Evolutionary conservation across 1,284 basidiomycete genomes (phyloP), one percentile per base, ranked within the genome.

Genomic region (Melampsora larici-populina): DNA sequence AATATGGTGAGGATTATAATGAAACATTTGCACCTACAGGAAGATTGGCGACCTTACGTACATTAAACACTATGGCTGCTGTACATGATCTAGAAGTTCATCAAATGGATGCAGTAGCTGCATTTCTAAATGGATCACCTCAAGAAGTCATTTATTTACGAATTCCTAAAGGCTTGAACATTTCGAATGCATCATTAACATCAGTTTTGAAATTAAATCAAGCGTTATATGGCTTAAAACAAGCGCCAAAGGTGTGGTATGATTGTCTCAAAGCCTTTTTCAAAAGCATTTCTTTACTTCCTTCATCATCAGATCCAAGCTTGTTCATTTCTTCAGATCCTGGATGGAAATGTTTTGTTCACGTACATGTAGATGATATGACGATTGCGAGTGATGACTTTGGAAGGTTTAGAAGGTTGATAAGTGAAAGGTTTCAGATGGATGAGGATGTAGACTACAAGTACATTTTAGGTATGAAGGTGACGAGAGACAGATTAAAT

Each of bases 41-140:
- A 58, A 5, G 68, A 24, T 13, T 70, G 29, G 11, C 17, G 13
- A 29, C 68, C 13, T 31, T 72, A 29, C 6, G 24, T 1, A 31
- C 36, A 2, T 51, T 72, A 13, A 17, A 63, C 9, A 40, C 60
- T 11, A 31, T 51, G 2, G 36, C 26, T 5, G 68, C 68, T 2
- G 15, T 51, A 17, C 26, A 31, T 26, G 49, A 51, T 9, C 49
- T 48, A 31, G 46, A 51, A 29, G 51, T 71, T 48, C 70, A 71
- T 33, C 70, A 71, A 24, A 71, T 71, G 70, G 70, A 71, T 40
- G 70, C 55, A 8, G 51, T 51, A 21, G 43, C 49, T 11, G 70
- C 49, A 3, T 71, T 71, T 33, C 31, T 71, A 5, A 58, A 71
- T 36, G 55, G 70, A n/a, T 21, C 33, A 40, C 70, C 62, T 2